Evolutionary conservation across 2,329 filamentous ascomycete genomes (phyloP).

Genomic region (Lecanoromycetidae sp.): DNA sequence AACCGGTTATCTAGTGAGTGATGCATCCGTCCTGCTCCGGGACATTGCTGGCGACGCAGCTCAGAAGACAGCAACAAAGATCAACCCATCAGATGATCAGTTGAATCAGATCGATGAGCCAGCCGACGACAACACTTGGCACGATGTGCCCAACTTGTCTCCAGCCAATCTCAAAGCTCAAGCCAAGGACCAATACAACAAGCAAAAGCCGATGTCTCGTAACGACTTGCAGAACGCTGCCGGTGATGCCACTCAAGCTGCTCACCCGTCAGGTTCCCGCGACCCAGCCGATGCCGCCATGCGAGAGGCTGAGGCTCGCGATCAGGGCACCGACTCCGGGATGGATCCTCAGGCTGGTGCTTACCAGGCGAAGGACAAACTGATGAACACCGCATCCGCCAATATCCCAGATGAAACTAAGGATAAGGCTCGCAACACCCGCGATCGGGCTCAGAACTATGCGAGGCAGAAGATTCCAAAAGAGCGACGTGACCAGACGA

Average conservation of each 20-base stretch:
- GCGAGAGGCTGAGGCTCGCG: slow-evolving; percentile 38
- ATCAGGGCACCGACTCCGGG: slow-evolving; percentile 34
- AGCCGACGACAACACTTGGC: slow-evolving; percentile 86
- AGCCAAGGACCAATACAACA: slow-evolving; percentile 48
- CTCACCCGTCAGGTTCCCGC: slow-evolving; percentile 44
- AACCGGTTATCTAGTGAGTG: slow-evolving; percentile 47
- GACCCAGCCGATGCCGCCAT: slow-evolving; percentile 44
- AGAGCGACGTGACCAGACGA: slow-evolving; percentile 82
- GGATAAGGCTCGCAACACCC: slow-evolving; percentile 30
- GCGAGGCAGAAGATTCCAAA: slow-evolving; percentile 75
- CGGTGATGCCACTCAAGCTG: slow-evolving; percentile 43
- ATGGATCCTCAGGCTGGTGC: slow-evolving; percentile 42
- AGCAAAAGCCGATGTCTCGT: slow-evolving; percentile 40
- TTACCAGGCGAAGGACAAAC: slow-evolving; percentile 23
- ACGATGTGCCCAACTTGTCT: slow-evolving; percentile 68
- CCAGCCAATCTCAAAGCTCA: slow-evolving; percentile 58
- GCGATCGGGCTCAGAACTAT: slow-evolving; percentile 55
- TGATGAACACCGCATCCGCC: slow-evolving; percentile 45
- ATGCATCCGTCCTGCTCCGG: slow-evolving; percentile 67
- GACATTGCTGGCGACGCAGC: slow-evolving; percentile 90
- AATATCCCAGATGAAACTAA: slow-evolving; percentile 52
- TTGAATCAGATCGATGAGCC: slow-evolving; percentile 68
- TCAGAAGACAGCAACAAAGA: slow-evolving; percentile 57
- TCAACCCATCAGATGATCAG: slow-evolving; percentile 68
- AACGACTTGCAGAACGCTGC: slow-evolving; percentile 51